These are phyloP conservation scores for Psilocybe sp. DNA, from an alignment of 768 basidiomycete species.

Conservation along the genomic window DNA sequence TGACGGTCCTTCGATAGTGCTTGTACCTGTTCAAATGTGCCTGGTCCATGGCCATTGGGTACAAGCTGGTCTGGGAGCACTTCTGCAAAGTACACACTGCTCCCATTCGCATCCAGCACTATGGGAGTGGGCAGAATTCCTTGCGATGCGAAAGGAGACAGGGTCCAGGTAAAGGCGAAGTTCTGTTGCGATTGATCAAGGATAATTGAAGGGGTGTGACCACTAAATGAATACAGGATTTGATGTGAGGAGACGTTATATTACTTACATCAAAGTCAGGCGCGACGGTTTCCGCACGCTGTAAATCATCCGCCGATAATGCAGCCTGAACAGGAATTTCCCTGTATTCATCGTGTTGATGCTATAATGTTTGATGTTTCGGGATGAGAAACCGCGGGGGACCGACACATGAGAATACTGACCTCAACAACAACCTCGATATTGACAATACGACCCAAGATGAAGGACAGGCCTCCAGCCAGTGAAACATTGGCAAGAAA, in stretches of 20 bases:
- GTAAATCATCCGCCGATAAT: constrained; percentile 30
- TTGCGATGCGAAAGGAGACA: constrained; percentile 33
- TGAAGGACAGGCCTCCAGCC: constrained; percentile 29
- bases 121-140: constrained; percentile 30
- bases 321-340: constrained; percentile 34
- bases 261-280: constrained; percentile 25
- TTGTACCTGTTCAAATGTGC: constrained; percentile 24
- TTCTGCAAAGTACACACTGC: constrained; percentile 37
- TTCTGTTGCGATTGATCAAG: constrained; percentile 19
- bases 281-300: constrained; percentile 23
- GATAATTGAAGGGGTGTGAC: neutral
- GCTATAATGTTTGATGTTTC: constrained; percentile 18
- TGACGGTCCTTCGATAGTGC: constrained; percentile 15
- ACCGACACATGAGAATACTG: constrained; percentile 1
- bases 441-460: constrained; percentile 33
- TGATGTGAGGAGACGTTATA: neutral
- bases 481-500: constrained; percentile 31
- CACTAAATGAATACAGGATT: neutral
- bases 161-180: constrained; percentile 34
- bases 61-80: constrained; percentile 29
- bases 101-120: constrained; percentile 29
- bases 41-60: constrained; percentile 33
- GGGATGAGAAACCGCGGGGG: neutral
- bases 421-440: constrained; percentile 31
- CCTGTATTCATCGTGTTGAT: constrained; percentile 28